These are phyloP conservation scores for Arabidopsis lyrata DNA, from an alignment of 441 rosid species.

Conservation along the genomic window DNA sequence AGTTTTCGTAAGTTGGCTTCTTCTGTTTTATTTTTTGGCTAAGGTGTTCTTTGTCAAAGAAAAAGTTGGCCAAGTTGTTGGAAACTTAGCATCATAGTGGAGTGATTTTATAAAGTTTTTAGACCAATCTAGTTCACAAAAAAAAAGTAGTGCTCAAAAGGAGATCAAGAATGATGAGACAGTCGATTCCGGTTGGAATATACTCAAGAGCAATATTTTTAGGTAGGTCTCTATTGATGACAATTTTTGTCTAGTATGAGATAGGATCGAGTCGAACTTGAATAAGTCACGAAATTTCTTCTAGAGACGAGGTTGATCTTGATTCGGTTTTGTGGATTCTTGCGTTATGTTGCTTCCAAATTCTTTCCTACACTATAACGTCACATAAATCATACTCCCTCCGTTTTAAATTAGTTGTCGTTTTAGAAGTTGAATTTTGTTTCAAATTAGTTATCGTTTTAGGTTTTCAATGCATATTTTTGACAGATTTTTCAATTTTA, in stretches of 20 bases:
- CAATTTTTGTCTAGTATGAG: neutral
- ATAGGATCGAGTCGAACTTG: neutral
- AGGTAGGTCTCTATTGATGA: neutral
- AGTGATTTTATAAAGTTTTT: neutral
- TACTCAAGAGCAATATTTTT: neutral
- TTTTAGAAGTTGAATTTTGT: too few species aligned
- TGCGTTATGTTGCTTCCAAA: neutral
- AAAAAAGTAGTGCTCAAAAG: neutral
- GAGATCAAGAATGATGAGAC: neutral
- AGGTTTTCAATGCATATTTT: too few species aligned
- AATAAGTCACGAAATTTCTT: neutral
- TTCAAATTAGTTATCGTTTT: too few species aligned
- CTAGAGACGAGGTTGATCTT: neutral
- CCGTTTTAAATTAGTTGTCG: too few species aligned
- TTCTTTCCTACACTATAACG: too few species aligned
- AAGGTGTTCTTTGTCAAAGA: neutral
- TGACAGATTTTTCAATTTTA: too few species aligned
- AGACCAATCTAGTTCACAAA: neutral
- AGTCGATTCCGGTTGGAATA: neutral
- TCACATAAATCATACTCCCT: too few species aligned
- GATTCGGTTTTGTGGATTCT: neutral
- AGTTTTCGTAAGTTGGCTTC: slow-evolving; percentile 5
- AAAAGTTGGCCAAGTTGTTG: slow-evolving; percentile 17
- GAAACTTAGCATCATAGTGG: slow-evolving; percentile 30
- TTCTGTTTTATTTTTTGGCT: neutral